A percentile compares a stretch with the other conserved stretches of the same genome.
Conservation (phyloP, 2,329 filamentous ascomycete species). For the Coniochaeta sp. region DNA sequence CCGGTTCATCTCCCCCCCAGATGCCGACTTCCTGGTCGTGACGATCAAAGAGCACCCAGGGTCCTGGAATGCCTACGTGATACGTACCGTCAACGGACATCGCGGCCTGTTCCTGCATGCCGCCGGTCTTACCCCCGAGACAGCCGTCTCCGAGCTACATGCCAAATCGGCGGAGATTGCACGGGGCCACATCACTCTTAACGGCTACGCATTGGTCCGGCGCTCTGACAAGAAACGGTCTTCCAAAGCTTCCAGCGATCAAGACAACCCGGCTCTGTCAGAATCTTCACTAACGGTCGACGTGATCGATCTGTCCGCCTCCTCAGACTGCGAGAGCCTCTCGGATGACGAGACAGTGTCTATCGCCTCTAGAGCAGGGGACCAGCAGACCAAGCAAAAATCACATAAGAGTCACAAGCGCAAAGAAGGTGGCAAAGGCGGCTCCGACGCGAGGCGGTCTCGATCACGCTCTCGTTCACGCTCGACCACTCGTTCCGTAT, state of each 20-base stretch:
- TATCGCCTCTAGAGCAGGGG: constrained; percentile 5
- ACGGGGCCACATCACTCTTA: constrained; percentile 21
- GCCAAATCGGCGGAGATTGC: constrained; percentile 30
- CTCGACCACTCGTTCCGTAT: constrained; percentile 9
- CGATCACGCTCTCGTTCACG: constrained; percentile 9
- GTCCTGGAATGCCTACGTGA: constrained; percentile 17
- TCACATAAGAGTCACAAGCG: constrained; percentile 5
- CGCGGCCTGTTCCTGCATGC: constrained; percentile 25
- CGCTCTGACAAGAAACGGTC: constrained; percentile 7
- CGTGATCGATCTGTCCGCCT: constrained; percentile 1
- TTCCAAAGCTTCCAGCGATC: constrained; percentile 4
- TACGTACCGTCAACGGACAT: constrained; percentile 14
- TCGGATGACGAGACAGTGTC: constrained; percentile 15
- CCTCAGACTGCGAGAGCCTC: constrained; percentile 10
- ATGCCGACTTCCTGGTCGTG: constrained; percentile 14
- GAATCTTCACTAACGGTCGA: constrained; percentile 9
- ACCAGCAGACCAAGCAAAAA: constrained; percentile 6
- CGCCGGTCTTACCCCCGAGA: constrained; percentile 18
- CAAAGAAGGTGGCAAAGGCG: constrained; percentile 1
- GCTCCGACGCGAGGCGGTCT: constrained; percentile 5
- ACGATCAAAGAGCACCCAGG: constrained; percentile 18
- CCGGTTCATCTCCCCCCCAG: constrained; percentile 15
- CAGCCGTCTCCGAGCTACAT: constrained; percentile 30
- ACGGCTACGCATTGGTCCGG: constrained; percentile 22
- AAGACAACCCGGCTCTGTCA: constrained; percentile 8